Evolutionary conservation across 2,329 filamentous ascomycete genomes (phyloP), one percentile per base, ranked within the genome.

Genomic region (Clarireedia paspali): DNA sequence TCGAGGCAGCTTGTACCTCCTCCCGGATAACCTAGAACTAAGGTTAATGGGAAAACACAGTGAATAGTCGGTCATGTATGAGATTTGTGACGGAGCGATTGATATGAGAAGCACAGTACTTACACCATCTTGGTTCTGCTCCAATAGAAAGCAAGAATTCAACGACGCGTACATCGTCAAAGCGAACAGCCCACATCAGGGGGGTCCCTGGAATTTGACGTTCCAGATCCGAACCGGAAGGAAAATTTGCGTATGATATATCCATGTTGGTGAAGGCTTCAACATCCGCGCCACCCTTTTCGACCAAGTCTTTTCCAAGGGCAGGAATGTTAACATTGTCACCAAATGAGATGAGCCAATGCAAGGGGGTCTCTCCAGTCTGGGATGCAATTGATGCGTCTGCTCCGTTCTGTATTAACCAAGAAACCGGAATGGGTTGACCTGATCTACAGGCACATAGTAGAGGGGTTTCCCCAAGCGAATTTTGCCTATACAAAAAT

Each of bases 301-400:
- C 50, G 26, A 53, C 47, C 40, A 53, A 47, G 27, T 47, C 50
- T 26, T 46, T 53, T 15, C 50, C 40, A 12, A 47, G n/a, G 7
- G 50, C 50, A 17, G 5, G 27, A 30, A 47, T 30, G 23, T 36
- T 36, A n/a, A 52, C 17, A 12, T 47, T 26, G 15, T 47, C 40
- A 36, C 47, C 42, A 23, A 53, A 47, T 20, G 50, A 53, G 1
- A 47, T 20, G 23, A 53, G 50, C 50, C 50, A 53, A 42, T 53
- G 42, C 6, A 53, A n/a, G 5, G 40, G 27, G 10, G 30, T 47
- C 24, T 53, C 50, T 46, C 42, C 42, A 24, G 26, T 36, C 5
- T 26, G 24, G 4, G 40, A 47, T 14, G 24, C 23, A 4, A 53
- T 53, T 5, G 40, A 44, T 17, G 50, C 50, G 14, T 24, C 15